These are phyloP conservation scores for Fallopia convolvulus DNA, from an alignment of 148 eudicot species.

Conservation along the genomic window DNA sequence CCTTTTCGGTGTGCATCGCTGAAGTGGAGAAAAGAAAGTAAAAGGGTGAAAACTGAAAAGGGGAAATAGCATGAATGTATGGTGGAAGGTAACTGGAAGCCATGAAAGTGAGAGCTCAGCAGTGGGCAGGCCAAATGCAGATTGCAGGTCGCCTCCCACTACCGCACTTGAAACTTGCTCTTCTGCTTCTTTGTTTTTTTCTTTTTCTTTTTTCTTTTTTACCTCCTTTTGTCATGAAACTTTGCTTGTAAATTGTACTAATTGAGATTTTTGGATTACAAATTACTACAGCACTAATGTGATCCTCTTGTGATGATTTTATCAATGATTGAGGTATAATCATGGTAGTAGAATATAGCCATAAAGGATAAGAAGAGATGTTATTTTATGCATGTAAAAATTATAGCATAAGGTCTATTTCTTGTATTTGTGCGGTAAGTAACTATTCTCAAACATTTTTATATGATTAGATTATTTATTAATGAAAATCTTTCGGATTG, in stretches of 20 bases:
- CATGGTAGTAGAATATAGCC: background rate
- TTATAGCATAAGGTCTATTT: background rate
- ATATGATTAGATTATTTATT: too few species aligned
- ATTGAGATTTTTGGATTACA: background rate
- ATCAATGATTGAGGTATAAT: background rate
- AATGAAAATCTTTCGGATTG: too few species aligned
- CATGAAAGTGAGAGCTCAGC: slow-evolving; percentile 12
- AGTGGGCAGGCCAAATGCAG: slow-evolving; percentile 7
- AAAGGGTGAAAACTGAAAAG: background rate
- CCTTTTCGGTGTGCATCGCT: background rate
- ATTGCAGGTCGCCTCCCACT: slow-evolving; percentile 11
- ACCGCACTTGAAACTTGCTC: background rate
- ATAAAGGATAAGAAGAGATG: background rate
- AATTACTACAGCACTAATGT: background rate
- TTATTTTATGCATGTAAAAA: background rate
- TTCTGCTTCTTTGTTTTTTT: too few species aligned
- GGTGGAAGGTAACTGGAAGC: slow-evolving; percentile 10
- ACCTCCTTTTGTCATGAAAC: background rate
- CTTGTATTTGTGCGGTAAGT: background rate
- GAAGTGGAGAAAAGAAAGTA: background rate
- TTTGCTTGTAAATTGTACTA: background rate
- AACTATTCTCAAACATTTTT: background rate
- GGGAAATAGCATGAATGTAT: background rate
- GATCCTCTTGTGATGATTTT: background rate
- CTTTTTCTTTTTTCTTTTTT: background rate